Base-by-base conservation (phyloP, 1,139 yeast species). In the Geotrichum restrictum region DNA sequence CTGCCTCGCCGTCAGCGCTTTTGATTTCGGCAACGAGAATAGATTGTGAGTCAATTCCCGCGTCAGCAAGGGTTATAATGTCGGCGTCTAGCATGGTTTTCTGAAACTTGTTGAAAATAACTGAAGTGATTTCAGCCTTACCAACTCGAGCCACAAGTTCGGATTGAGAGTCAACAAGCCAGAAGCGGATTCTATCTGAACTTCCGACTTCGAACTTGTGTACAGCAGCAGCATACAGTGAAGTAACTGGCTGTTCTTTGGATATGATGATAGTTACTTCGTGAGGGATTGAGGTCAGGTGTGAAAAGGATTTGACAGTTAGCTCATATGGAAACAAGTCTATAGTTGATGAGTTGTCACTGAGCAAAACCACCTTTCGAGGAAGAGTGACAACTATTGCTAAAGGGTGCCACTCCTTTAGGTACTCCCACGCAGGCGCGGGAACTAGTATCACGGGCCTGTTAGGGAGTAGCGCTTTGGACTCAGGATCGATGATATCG, bases 401-500 rank as follows among this genome's bases (percentile, higher is more conserved):
- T 45, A 48, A 34, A 8, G 39, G 36, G 33, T 43, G 49, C 56
- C 56, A 53, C 21, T 41, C 36, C 16, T 40, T 42, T 13, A 53
- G 37, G 37, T 41, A 44, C 7, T 40, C 16, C 56, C 56, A 53
- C 13, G 48, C 53, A 13, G 27, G 33, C 29, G 13, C 18, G 27
- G 56, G 49, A 34, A 53, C 49, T 6, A 49, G 42, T n/a, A 31
- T 27, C 18, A 32, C 37, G 6, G 24, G 36, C 22, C 36, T 42
- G 5, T 18, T 29, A 7, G 29, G 29, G 14, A 33, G 19, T 11
- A 47, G 37, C 5, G 31, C 13, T 11, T 41, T 32, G 13, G 49
- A 24, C 5, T 16, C 38, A 11, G 34, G 31, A 34, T 53, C 52
- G 16, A 50, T 42, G 34, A 53, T 50, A 37, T 50, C 56, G 10